These are phyloP conservation scores for Salvia rosmarinus DNA, from an alignment of 257 asterid species.

Conservation along the genomic window DNA sequence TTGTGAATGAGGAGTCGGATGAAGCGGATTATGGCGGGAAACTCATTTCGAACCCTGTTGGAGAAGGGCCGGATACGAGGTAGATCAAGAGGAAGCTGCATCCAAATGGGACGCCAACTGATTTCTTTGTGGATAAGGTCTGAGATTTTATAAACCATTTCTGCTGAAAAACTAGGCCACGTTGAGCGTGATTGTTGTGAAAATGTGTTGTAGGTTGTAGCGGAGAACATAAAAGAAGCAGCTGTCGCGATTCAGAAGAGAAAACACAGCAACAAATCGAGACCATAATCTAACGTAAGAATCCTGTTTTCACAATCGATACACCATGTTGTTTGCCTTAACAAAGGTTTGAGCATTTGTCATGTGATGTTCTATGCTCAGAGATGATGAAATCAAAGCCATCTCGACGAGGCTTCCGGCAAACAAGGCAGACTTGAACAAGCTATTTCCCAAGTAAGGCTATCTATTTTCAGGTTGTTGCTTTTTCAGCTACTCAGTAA, in stretches of 20 bases:
- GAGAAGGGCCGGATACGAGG: constrained; percentile 62
- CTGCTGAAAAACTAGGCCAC: background rate
- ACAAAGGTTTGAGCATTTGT: background rate
- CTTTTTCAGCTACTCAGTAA: background rate
- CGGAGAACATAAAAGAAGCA: constrained; percentile 67
- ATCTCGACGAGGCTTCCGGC: constrained; percentile 81
- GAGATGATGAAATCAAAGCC: constrained; percentile 79
- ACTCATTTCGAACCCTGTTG: constrained; percentile 56
- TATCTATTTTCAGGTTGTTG: background rate
- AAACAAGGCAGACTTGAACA: constrained; percentile 64
- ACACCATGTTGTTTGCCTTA: background rate
- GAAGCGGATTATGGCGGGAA: constrained; percentile 40
- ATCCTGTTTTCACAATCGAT: background rate
- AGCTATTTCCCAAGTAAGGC: constrained; percentile 65
- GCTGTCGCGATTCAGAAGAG: constrained; percentile 51
- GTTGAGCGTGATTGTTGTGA: background rate
- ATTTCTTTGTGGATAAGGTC: constrained; percentile 85
- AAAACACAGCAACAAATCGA: constrained; percentile 38
- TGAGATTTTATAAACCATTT: background rate
- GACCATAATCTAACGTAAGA: constrained; percentile 61
- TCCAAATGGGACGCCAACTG: constrained; percentile 68
- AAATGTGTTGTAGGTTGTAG: constrained; percentile 55
- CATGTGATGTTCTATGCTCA: constrained; percentile 19
- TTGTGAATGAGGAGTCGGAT: constrained; percentile 49
- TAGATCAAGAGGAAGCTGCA: constrained; percentile 74